A percentile compares a stretch with the other conserved stretches of the same genome.
phyloP scores from a whole-genome alignment of 345 rosid species.

The Chamaenerion angustifolium region DNA sequence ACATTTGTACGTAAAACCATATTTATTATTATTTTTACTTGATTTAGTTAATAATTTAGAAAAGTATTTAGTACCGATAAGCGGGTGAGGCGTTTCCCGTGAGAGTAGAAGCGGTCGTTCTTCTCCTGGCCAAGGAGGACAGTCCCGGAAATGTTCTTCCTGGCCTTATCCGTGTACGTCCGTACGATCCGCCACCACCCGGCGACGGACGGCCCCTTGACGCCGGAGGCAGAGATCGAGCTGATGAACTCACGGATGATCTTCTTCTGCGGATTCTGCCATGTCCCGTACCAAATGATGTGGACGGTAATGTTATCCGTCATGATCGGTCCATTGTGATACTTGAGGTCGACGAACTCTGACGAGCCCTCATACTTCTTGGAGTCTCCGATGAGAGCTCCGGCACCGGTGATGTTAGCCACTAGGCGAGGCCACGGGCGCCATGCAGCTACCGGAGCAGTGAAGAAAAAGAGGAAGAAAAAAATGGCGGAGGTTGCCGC shows the following conservation, averaged over 20 bases:
- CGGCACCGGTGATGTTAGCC: conserved; percentile 32
- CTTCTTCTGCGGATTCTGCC: conserved; percentile 61
- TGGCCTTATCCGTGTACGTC: conserved; percentile 82
- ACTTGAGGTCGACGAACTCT: conserved; percentile 61
- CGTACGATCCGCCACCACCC: conserved; percentile 95
- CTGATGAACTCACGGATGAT: conserved; percentile 74
- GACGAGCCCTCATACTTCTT: conserved; percentile 95
- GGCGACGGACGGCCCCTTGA: conserved; percentile 58
- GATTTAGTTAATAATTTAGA: no score
- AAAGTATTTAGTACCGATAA: no score
- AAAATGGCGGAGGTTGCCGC: conserved; percentile 19
- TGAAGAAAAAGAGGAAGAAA: conserved; percentile 12
- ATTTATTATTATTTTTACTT: no score
- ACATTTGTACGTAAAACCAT: no score
- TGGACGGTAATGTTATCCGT: conserved; percentile 78
- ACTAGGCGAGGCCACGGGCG: conserved; percentile 58
- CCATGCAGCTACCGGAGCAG: conserved; percentile 21
- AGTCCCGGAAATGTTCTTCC: conserved; percentile 39
- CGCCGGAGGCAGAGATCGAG: conserved; percentile 50
- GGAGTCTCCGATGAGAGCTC: conserved; percentile 30
- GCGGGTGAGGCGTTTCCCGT: conserved; percentile 75
- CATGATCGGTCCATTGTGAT: conserved; percentile 95
- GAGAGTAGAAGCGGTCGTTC: conserved; percentile 87
- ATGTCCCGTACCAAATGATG: conserved; percentile 87
- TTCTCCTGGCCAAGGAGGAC: conserved; percentile 57